These are phyloP conservation scores for Dianthus caryophyllus DNA, from an alignment of 148 eudicot species.

Conservation along the genomic window DNA sequence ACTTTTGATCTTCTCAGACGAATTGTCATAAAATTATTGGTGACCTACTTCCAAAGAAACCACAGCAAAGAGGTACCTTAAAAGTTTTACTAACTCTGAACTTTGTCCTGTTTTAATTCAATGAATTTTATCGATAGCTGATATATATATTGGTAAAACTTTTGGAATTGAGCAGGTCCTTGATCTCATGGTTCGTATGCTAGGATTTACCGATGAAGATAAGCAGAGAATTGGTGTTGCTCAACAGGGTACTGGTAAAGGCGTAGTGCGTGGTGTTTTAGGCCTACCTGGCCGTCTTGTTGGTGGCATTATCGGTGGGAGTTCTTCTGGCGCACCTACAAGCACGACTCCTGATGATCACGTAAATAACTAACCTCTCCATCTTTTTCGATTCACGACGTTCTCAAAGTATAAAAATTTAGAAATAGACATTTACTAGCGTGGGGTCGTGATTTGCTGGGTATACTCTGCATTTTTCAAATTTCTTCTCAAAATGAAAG, in stretches of 20 bases:
- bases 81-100: not conserved
- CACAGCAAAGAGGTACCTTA: constrained; percentile 89
- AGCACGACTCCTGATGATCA: constrained; percentile 63
- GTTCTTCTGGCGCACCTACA: constrained; percentile 49
- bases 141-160: constrained; percentile 6
- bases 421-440: no score
- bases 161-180: constrained; percentile 60
- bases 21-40: constrained; percentile 91
- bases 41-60: constrained; percentile 96
- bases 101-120: not conserved
- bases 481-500: no score
- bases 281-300: constrained; percentile 97
- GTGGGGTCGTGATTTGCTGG: no score
- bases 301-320: constrained; percentile 84
- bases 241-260: constrained; percentile 91
- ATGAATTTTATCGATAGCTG: constrained; percentile 16
- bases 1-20: constrained; percentile 59
- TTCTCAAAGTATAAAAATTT: no score
- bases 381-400: no score
- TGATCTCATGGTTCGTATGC: constrained; percentile 97
- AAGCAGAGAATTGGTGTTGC: constrained; percentile 92
- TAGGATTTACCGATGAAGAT: constrained; percentile 95
- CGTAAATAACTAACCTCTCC: constrained; percentile 27
- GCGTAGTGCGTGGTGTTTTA: constrained; percentile 91
- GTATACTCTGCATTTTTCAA: no score